Percentiles rank a stretch among this genome's conserved stretches.
Conservation (phyloP, 139 green algal species). For the Parachlorella kessleri region DNA sequence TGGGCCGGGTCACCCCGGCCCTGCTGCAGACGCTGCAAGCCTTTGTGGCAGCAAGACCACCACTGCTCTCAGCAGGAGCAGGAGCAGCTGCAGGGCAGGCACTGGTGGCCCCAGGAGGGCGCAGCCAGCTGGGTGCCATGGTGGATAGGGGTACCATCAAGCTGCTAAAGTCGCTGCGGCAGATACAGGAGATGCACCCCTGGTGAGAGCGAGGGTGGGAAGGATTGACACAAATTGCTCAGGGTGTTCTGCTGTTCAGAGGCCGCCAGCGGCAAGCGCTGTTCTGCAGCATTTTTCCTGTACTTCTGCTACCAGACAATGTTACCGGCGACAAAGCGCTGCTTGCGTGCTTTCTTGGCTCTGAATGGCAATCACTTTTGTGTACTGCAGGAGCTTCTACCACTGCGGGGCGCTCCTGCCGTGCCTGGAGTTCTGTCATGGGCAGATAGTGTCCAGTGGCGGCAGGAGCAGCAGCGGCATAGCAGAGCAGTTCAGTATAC, state of each 20-base stretch:
- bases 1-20: slow-evolving; percentile 46
- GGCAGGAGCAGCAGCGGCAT: background rate
- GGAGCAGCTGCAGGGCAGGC: background rate
- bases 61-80: too few species aligned
- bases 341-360: too few species aligned
- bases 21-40: slow-evolving; percentile 60
- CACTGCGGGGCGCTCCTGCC: slow-evolving; percentile 60
- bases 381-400: slow-evolving; percentile 74
- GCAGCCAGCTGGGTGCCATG: slow-evolving; percentile 61
- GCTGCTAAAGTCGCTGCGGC: slow-evolving; percentile 74
- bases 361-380: too few species aligned
- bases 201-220: slow-evolving; percentile 49
- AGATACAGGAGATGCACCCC: slow-evolving; percentile 80
- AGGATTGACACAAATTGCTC: too few species aligned
- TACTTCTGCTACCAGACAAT: too few species aligned
- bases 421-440: slow-evolving; percentile 61
- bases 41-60: slow-evolving; percentile 18
- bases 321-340: too few species aligned
- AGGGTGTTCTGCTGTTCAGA: too few species aligned
- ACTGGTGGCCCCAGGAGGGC: background rate
- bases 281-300: too few species aligned
- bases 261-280: too few species aligned
- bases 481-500: background rate
- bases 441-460: slow-evolving; percentile 38
- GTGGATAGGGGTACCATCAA: slow-evolving; percentile 79